Base-by-base conservation (phyloP, 192 early-diverging fungal species). In the Backusella psychrophila region DNA sequence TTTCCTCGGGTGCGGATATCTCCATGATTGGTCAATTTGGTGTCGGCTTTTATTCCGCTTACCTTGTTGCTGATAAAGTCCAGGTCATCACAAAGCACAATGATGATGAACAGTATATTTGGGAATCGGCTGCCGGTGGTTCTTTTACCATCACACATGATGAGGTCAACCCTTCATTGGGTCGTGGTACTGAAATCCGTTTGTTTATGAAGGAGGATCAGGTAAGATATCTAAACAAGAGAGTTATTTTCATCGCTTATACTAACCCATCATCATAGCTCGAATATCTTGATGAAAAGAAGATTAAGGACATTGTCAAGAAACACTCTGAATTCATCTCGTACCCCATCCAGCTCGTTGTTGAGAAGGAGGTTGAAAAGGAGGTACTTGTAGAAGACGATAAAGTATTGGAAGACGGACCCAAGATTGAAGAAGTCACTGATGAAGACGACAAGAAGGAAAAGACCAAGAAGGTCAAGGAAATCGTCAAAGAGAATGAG, bases 21-120 rank as follows among this genome's bases (percentile, higher is more conserved):
- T 97, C 96, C 85, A 98, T 99, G 96, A 99, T 99, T 86, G 98
- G 97, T 85, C 96, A 99, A 86, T 99, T 99, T 85, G 98, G 98
- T 96, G 98, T 99, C 69, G 98, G 97, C 89, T 99, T 99, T 95
- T 99, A 99, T 92, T 98, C 97, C 75, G 97, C 97, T 67, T 99
- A 97, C 93, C 89, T 99, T 74, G 96, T 99, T 77, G 97, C 96
- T 81, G 98, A 99, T 86, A 93, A 93, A 84, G 98, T 99, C 31
- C 86, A 93, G 80, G 93, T 97, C 74, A 93, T 96, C 86, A 95
- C 95, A 84, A 97, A 97, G 90, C 91, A 97, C 89, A 97, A 96
- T 81, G 95, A 96, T 83, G 96, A 96, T 81, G 94, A 96, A 83
- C 94, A 97, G 80, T 96, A 97, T 90, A 92, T 97, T 73, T 97